Conservation (phyloP, 169 alveolate species). For the Besnoitia besnoiti region DNA sequence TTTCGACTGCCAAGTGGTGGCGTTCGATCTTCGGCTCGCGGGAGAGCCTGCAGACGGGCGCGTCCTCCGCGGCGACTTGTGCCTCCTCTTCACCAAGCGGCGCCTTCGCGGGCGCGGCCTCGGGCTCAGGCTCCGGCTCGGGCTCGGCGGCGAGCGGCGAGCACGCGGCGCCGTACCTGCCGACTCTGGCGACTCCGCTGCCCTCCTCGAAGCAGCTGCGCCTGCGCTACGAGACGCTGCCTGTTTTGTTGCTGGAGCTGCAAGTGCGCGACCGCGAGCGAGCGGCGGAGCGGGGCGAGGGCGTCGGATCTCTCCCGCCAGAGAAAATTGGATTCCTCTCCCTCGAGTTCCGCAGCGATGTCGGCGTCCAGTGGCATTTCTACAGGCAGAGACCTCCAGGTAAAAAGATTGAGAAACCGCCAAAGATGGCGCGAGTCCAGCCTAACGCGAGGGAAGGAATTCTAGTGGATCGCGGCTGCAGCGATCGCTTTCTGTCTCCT, state of each 20-base stretch:
- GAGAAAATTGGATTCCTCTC: conserved; percentile 10
- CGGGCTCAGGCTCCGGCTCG: background rate
- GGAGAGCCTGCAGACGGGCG: background rate
- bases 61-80: too few species aligned
- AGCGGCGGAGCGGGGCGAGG: background rate
- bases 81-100: too few species aligned
- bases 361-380: conserved; percentile 53
- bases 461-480: too few species aligned
- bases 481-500: too few species aligned
- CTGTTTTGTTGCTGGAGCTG: conserved; percentile 37
- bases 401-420: background rate
- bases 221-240: conserved; percentile 42
- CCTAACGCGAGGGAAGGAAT: too few species aligned
- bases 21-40: background rate
- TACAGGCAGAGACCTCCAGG: conserved; percentile 49
- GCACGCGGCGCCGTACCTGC: background rate
- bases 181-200: conserved; percentile 1
- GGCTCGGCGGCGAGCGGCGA: background rate
- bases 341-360: conserved; percentile 52
- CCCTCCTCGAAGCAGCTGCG: conserved; percentile 27
- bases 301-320: background rate
- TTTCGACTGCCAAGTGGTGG: background rate
- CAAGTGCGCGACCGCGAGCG: conserved; percentile 12
- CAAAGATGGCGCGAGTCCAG: background rate
- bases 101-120: too few species aligned